Evolutionary conservation across 2,329 filamentous ascomycete genomes (phyloP), one percentile per base, ranked within the genome.

Genomic region (Pseudopyrenochaeta lycopersici): DNA sequence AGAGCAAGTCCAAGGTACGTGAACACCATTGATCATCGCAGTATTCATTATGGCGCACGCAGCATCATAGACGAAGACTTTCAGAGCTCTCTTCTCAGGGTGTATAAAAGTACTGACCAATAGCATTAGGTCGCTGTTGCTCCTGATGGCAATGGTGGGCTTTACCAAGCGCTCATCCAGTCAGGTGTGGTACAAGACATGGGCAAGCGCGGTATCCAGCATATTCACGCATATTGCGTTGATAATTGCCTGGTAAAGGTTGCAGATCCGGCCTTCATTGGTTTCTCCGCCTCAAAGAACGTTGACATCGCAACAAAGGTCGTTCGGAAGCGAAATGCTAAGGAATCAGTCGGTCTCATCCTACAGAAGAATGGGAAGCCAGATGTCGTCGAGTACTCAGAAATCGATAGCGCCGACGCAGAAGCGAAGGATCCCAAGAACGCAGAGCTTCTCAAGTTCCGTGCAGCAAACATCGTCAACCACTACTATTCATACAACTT

Each of bases 171-270:
- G 46, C 85, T 99, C 48, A 82, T 96, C 63, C 86, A 85, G 54
- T 89, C 90, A 14, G 89, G 90, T 49, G 90, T 96, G 33, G 87
- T 97, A 44, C 85, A 87, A 39, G 92, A 98, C 78, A 95, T 99
- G 90, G 85, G 86, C 67, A 88, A 88, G 79, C 90, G 94, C 52
- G 93, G 92, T 44, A 90, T 98, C 73, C 80, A 97, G 83, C 95
- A 99, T 81, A 90, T 99, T 58, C 94, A 99, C 78, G 90, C 93
- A 42, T 98, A 98, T 84, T 97, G 95, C 73, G 95, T 99, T 40
- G 95, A 99, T 81, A 99, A 99, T 83, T 98, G 94, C 81, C 85
- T 99, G n/a, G 94, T 97, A 76, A 94, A 92, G 80, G 94, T 99
- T n/a, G 94, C 94, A 23, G 95, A 99, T 72, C 95, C 95, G 12